Base-by-base conservation (phyloP, 768 basidiomycete genomes). In the Lentinula sp. region DNA sequence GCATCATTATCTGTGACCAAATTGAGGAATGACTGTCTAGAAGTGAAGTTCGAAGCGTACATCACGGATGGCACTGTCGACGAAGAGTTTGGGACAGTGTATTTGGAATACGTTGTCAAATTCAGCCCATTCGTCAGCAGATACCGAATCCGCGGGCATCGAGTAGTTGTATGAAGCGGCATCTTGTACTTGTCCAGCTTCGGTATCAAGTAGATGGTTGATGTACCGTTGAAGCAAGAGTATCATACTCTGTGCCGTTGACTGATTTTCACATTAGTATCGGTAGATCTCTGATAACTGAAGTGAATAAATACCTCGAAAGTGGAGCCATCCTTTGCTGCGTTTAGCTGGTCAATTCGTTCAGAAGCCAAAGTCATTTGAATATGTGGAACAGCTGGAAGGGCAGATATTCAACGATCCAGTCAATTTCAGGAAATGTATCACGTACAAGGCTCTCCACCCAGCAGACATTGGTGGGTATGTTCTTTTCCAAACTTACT, bases 71-170 rank as follows among this genome's bases (percentile, higher is more conserved):
- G 84, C 80, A 67, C 85, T 86, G 66, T 87, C 88, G 76, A 94
- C 78, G 66, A 85, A 86, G 50, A 96, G 79, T 52, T 84, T 88
- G 1, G 94, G 95, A 63, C 84, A 89, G 72, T 97, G 94, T 15
- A 94, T 81, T 68, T 96, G 91, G 69, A 95, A 93, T 28, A 95
- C 93, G 66, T 95, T 91, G 68, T 91, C 88, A 73, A 96, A 98
- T 62, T 86, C 84, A 2, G 81, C 82, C 89, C 85, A 88, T 67
- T 92, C 89, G 23, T 84, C 77, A 31, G 85, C 77, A 10, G 86
- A 84, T 13, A 88, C 80, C 48, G 83, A 80, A 65, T 88, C 86
- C 11, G 85, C 78, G 34, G 88, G 86, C 73, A 89, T 83, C 60
- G 84, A 80, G 65, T 89, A 88, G 57, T 75, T 82, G 58, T 79